Conservation (phyloP, 2,329 filamentous ascomycete species). For the Trichoderma polysporum region DNA sequence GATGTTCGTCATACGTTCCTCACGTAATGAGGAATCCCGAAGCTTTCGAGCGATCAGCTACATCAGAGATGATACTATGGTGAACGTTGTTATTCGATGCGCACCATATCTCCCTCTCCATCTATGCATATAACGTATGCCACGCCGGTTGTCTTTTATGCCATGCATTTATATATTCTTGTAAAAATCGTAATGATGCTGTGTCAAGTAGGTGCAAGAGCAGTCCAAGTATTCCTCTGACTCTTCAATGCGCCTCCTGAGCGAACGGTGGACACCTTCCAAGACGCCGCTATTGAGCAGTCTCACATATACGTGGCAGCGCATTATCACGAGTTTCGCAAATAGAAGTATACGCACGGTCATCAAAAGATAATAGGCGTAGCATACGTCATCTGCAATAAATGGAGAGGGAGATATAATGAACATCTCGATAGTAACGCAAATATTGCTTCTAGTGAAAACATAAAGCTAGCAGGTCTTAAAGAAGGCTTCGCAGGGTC, state of each 20-base stretch:
- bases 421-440: background rate
- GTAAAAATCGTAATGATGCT: background rate
- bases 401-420: background rate
- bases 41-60: too few species aligned
- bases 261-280: background rate
- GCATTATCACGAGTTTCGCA: background rate
- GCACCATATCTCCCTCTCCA: too few species aligned
- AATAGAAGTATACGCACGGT: too few species aligned
- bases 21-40: background rate
- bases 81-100: too few species aligned
- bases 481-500: background rate
- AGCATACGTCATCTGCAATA: background rate
- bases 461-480: background rate
- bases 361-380: background rate
- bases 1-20: background rate
- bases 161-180: background rate
- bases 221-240: too few species aligned
- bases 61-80: too few species aligned
- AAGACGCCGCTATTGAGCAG: background rate
- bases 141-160: background rate
- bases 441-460: background rate
- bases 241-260: too few species aligned
- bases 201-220: background rate
- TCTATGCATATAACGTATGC: background rate
- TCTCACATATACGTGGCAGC: background rate